A percentile compares a stretch with the other conserved stretches of the same genome.
Evolutionary conservation across 352 stramenopile species (phyloP).

Genomic region (Phytophthora pinifolia): DNA sequence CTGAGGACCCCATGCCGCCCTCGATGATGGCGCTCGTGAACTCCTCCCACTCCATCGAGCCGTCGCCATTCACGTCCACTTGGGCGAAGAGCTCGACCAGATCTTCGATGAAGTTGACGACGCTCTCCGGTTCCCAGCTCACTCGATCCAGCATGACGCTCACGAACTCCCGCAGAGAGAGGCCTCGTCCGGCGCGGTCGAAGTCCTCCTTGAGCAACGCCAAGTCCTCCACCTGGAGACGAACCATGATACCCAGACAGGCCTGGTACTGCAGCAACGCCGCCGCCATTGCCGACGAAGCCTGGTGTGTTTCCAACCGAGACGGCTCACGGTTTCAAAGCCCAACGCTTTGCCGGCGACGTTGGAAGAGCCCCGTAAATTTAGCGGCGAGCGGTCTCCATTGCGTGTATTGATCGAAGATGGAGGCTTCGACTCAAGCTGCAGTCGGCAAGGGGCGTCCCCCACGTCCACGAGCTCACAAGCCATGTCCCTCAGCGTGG

Average conservation of each 20-base stretch:
- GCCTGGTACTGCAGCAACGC: constrained; percentile 73
- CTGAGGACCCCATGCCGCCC: constrained; percentile 57
- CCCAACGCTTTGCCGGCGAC: not conserved
- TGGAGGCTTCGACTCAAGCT: constrained; percentile 5
- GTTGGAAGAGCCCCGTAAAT: constrained; percentile 17
- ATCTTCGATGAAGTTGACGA: constrained; percentile 67
- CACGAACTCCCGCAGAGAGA: constrained; percentile 68
- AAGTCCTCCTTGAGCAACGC: constrained; percentile 68
- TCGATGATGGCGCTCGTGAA: constrained; percentile 85
- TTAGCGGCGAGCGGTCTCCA: constrained; percentile 15
- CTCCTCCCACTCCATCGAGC: constrained; percentile 83
- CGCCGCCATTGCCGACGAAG: constrained; percentile 38
- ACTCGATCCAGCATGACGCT: constrained; percentile 74
- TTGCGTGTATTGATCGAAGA: constrained; percentile 5
- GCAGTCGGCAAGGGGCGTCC: constrained; percentile 15
- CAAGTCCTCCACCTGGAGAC: constrained; percentile 69
- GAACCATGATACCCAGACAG: constrained; percentile 79
- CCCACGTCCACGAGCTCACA: constrained; percentile 23
- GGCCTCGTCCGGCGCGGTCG: constrained; percentile 47
- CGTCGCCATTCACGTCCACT: constrained; percentile 78
- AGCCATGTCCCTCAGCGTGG: constrained; percentile 17
- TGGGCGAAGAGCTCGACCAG: constrained; percentile 78
- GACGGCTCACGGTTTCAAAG: constrained; percentile 19
- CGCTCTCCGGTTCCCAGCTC: constrained; percentile 52
- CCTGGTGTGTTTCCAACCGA: not conserved